Evolutionary conservation across 495 filamentous ascomycete species (phyloP), one percentile per base, ranked within the genome.

Genomic region (Margaritispora aquatica): DNA sequence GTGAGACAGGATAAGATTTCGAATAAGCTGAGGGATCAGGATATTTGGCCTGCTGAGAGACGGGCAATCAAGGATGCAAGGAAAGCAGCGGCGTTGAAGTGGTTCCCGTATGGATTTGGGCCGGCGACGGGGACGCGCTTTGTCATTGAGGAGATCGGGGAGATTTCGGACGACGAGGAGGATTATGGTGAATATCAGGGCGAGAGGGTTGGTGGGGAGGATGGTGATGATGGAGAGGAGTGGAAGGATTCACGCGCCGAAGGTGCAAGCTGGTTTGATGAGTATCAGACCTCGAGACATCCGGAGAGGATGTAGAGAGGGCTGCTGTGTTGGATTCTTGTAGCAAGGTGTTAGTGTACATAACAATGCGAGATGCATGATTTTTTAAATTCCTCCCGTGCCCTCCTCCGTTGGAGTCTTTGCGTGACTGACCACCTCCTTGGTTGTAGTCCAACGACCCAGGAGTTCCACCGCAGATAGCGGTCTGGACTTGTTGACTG

Each of bases 31-130:
- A 5, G 46, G 17, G 22, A 58, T 19, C 23, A 56, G 23, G 41
- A 60, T 10, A 3, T 63, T 0, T 57, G 44, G 15, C 63, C 71
- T 2, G 69, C 66, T 0, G 72, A 75, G 19, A 49, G 47, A 29
- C 60, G 68, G 60, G 61, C 64, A 1, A 20, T 60, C 47, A 73
- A 68, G 51, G 57, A 63, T 23, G 71, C 69, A 22, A 51, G 59
- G 17, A 57, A 73, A 15, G 68, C 72, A 8, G 65, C 67, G 24
- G 74, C 72, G 0, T 44, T 63, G n/a, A 76, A 76, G 51, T 75
- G 68, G 60, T 76, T 76, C 54, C 72, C 73, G 2, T 74, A 73
- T 51, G 74, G 74, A 11, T 76, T 65, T 61, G 73, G 74, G 0
- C 71, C 72, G 4, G 68, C 71, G n/a, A 71, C 59, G 1, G 71